phyloP scores from a whole-genome alignment of 2,329 filamentous ascomycete species.

The Amauroascus verrucosus region DNA sequence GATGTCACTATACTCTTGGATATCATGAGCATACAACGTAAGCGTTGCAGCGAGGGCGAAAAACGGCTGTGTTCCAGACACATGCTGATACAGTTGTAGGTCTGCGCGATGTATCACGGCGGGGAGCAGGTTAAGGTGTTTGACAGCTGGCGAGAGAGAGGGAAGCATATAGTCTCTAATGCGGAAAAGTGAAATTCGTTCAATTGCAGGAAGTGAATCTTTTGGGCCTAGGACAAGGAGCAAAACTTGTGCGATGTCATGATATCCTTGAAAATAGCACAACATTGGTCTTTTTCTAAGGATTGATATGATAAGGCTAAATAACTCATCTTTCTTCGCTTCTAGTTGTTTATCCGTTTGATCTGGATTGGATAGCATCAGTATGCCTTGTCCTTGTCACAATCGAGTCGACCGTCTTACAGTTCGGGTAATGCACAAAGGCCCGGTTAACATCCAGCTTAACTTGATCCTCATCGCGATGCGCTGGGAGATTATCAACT shows the following conservation, averaged over 20 bases:
- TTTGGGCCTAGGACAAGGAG: constrained; percentile 66
- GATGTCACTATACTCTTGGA: constrained; percentile 80
- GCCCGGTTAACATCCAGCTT: constrained; percentile 84
- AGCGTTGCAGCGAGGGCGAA: constrained; percentile 89
- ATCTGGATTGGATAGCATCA: constrained; percentile 39
- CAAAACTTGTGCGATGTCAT: constrained; percentile 95
- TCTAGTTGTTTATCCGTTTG: constrained; percentile 59
- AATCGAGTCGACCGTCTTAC: constrained; percentile 40
- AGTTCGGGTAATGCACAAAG: constrained; percentile 90
- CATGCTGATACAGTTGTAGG: constrained; percentile 58
- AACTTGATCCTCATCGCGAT: constrained; percentile 84
- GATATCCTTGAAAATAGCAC: constrained; percentile 96
- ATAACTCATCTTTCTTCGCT: constrained; percentile 64
- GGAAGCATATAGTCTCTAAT: constrained; percentile 98
- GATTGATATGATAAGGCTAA: constrained; percentile 66
- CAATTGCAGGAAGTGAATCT: constrained; percentile 53
- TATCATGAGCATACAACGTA: constrained; percentile 94
- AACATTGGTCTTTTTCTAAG: constrained; percentile 72
- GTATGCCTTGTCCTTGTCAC: not conserved
- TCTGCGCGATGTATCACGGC: constrained; percentile 67
- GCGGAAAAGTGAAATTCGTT: constrained; percentile 75
- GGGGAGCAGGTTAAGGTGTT: constrained; percentile 79
- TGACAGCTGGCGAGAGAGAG: constrained; percentile 65
- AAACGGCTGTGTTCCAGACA: constrained; percentile 72
- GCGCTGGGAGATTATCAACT: constrained; percentile 49